Percentiles rank a stretch among this genome's conserved stretches.
These are phyloP conservation scores for Blastocystis sp. DNA, from an alignment of 352 stramenopile genomes.

Conservation along the genomic window DNA sequence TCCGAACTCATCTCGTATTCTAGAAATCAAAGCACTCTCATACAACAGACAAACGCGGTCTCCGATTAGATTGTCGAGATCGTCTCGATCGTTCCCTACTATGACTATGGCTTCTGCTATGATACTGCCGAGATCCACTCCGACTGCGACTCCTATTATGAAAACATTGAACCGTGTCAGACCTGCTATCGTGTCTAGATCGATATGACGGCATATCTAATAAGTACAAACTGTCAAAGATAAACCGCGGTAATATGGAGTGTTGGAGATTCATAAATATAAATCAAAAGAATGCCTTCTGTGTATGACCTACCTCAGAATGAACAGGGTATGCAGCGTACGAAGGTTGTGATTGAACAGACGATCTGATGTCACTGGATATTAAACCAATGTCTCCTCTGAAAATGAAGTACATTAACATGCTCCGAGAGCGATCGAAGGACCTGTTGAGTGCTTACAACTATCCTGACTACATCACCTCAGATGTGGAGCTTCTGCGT, in stretches of 20 bases:
- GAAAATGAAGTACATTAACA: slow-evolving; percentile 66
- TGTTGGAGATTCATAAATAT: not conserved
- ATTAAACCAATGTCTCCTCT: slow-evolving; percentile 57
- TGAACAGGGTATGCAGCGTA: not conserved
- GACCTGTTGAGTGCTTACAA: slow-evolving; percentile 29
- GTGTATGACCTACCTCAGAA: not conserved
- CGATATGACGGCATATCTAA: not conserved
- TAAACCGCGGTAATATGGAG: too few species aligned
- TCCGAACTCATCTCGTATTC: slow-evolving; percentile 50
- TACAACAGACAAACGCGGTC: not conserved
- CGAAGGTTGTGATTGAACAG: not conserved
- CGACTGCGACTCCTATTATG: slow-evolving; percentile 21
- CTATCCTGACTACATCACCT: slow-evolving; percentile 61
- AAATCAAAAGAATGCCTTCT: not conserved
- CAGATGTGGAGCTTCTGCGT: slow-evolving; percentile 47
- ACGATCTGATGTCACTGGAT: slow-evolving; percentile 51
- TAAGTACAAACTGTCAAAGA: not conserved
- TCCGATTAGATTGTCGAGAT: not conserved
- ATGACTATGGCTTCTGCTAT: slow-evolving; percentile 9
- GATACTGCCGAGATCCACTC: not conserved
- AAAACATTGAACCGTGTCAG: not conserved
- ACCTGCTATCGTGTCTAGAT: not conserved
- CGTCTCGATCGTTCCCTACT: not conserved
- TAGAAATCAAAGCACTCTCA: not conserved
- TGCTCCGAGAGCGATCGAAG: slow-evolving; percentile 13